phyloP scores from a whole-genome alignment of 352 stramenopile species.

The Phytophthora hybrid region DNA sequence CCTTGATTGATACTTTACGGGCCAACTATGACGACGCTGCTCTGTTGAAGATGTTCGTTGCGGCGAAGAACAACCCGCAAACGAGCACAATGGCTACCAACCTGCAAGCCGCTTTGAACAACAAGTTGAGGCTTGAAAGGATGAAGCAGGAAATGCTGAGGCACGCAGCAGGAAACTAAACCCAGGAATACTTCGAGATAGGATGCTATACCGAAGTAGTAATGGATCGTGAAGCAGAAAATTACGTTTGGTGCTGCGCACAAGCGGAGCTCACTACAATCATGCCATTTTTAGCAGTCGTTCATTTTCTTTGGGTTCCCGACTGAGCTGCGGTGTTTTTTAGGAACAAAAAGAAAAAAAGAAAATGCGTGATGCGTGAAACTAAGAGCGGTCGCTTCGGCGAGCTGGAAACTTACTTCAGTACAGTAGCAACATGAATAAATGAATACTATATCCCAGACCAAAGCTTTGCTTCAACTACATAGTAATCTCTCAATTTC shows the following conservation, averaged over 20 bases:
- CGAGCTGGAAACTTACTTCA: no score
- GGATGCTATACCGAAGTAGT: not conserved
- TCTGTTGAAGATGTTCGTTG: slow-evolving; percentile 5
- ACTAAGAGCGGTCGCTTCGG: no score
- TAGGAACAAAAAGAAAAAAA: no score
- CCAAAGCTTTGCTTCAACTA: no score
- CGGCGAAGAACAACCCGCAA: not conserved
- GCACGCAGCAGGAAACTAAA: not conserved
- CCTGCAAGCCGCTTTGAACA: not conserved
- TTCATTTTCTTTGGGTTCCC: no score
- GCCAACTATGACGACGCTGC: slow-evolving; percentile 2
- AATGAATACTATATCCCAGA: no score
- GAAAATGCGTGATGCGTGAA: no score
- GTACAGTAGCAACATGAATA: no score
- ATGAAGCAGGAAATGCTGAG: not conserved
- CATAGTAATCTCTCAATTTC: no score
- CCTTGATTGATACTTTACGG: not conserved
- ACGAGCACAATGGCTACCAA: not conserved
- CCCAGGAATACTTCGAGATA: not conserved
- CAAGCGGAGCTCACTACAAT: not conserved
- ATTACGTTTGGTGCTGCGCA: not conserved
- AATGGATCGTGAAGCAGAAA: not conserved
- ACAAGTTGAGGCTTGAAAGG: not conserved
- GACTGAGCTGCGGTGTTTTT: no score
- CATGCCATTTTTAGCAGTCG: no score